Percentiles rank a stretch among this genome's conserved stretches.
Conservation (phyloP, 305 asterid genomes). For the Lippia alba region DNA sequence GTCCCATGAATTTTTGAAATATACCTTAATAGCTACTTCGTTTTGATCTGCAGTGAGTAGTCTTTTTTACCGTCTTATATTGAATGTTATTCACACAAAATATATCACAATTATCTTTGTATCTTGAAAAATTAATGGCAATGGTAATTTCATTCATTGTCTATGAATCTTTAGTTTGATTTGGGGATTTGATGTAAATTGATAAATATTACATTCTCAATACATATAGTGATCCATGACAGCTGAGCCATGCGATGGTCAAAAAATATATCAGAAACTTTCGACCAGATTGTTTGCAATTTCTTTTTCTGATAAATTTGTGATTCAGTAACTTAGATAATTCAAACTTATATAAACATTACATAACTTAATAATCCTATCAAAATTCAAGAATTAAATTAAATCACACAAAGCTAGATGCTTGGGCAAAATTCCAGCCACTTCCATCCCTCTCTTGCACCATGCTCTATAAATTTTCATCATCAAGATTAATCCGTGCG, state of each 20-base stretch:
- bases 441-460: background rate
- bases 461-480: slow-evolving; percentile 22
- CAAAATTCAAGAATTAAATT: background rate
- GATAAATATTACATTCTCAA: too few relatives aligned
- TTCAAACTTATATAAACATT: background rate
- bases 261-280: background rate
- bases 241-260: background rate
- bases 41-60: background rate
- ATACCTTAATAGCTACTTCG: slow-evolving; percentile 9
- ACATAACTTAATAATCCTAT: slow-evolving; percentile 2
- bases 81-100: too few relatives aligned
- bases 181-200: too few relatives aligned
- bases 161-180: too few relatives aligned
- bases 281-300: too few relatives aligned
- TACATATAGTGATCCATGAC: background rate
- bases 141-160: too few relatives aligned
- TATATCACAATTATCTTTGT: too few relatives aligned
- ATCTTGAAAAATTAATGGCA: too few relatives aligned
- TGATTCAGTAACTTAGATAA: background rate
- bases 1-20: slow-evolving; percentile 40
- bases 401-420: background rate
- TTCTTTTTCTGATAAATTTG: background rate
- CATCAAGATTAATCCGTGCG: slow-evolving; percentile 52
- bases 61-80: too few relatives aligned
- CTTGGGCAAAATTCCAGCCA: background rate